Percentiles rank a stretch among this genome's conserved stretches.
phyloP scores from a whole-genome alignment of 345 rosid species.

The Trapa bicornis region DNA sequence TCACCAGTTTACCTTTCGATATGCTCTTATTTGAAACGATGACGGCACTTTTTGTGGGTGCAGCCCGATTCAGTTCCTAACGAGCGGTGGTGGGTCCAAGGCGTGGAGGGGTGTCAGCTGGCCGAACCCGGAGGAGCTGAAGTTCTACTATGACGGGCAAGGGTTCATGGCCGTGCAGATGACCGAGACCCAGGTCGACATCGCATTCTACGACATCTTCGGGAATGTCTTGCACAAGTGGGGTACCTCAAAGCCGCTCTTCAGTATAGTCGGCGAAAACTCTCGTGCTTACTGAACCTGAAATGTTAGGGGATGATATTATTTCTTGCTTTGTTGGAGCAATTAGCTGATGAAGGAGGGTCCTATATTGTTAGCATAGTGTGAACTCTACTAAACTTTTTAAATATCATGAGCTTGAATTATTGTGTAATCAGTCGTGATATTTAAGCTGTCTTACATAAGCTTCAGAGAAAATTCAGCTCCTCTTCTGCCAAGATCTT shows the following conservation, averaged over 20 bases:
- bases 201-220: slow-evolving; percentile 34
- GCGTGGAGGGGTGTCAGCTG: slow-evolving; percentile 52
- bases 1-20: too few relatives aligned
- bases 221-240: slow-evolving; percentile 45
- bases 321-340: too few relatives aligned
- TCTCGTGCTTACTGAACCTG: background rate
- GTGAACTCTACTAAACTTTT: too few relatives aligned
- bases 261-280: background rate
- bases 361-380: too few relatives aligned
- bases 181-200: slow-evolving; percentile 14
- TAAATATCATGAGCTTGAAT: too few relatives aligned
- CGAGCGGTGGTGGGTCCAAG: slow-evolving; percentile 81
- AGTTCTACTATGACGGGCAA: slow-evolving; percentile 65
- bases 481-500: too few relatives aligned
- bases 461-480: too few relatives aligned
- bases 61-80: slow-evolving; percentile 48
- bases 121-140: slow-evolving; percentile 18
- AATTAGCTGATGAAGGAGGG: too few relatives aligned
- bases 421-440: too few relatives aligned
- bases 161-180: slow-evolving; percentile 60
- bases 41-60: background rate
- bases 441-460: too few relatives aligned
- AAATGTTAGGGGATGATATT: background rate
- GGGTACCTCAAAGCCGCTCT: slow-evolving; percentile 17
- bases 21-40: too few relatives aligned